Evolutionary conservation across 176 grass and related monocot species (phyloP).

Genomic region (Cocos nucifera): DNA sequence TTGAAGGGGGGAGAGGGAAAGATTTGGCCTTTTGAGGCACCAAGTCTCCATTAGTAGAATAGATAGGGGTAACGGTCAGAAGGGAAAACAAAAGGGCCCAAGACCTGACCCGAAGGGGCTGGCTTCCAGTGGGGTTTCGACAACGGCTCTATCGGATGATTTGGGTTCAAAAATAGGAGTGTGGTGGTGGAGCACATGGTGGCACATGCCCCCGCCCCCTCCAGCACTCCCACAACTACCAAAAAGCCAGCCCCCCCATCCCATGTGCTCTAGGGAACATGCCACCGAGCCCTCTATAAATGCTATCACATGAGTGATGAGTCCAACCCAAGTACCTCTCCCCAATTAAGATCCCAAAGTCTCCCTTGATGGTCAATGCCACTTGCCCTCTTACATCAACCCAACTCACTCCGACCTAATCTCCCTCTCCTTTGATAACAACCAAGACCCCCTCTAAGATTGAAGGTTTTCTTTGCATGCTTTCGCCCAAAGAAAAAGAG

Average conservation of each 20-base stretch:
- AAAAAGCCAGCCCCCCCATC: not conserved
- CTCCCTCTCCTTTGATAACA: too few relatives aligned
- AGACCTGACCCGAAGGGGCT: not conserved
- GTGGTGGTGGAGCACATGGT: conserved; percentile 13
- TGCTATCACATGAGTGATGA: conserved; percentile 2
- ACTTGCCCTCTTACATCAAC: not conserved
- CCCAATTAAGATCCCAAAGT: not conserved
- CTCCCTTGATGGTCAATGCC: not conserved
- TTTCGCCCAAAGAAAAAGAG: too few relatives aligned
- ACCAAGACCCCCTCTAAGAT: too few relatives aligned
- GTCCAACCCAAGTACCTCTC: conserved; percentile 4
- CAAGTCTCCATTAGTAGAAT: not conserved
- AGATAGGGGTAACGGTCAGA: not conserved
- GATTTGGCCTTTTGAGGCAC: conserved; percentile 4
- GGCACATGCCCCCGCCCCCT: conserved; percentile 8
- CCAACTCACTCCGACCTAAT: not conserved
- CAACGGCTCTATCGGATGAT: too few relatives aligned
- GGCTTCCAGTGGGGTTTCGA: too few relatives aligned
- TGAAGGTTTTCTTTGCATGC: too few relatives aligned
- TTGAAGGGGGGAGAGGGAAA: conserved; percentile 3
- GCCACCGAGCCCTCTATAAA: conserved; percentile 4
- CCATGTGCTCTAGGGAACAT: conserved; percentile 9
- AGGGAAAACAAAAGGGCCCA: not conserved
- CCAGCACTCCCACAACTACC: not conserved
- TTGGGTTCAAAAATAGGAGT: not conserved